phyloP scores from a whole-genome alignment of 2,329 filamentous ascomycete genomes.

The Cladosporium phlei region DNA sequence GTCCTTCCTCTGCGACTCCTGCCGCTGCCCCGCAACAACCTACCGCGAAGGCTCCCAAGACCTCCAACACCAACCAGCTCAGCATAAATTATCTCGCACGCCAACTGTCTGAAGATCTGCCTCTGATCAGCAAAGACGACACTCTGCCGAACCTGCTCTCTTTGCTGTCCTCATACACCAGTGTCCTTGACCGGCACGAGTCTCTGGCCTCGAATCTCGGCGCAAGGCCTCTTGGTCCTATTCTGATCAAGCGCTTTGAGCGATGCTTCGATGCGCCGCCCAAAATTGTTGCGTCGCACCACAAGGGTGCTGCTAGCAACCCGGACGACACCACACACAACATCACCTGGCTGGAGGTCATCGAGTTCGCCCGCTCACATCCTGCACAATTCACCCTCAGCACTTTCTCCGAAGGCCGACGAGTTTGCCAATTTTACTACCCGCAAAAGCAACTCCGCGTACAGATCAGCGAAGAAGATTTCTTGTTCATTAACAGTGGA shows the following conservation, averaged over 20 bases:
- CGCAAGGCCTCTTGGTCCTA: constrained; percentile 74
- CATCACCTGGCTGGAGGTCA: constrained; percentile 79
- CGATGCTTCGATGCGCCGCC: constrained; percentile 79
- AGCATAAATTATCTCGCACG: constrained; percentile 66
- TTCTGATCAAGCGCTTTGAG: constrained; percentile 80
- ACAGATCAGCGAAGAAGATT: constrained; percentile 85
- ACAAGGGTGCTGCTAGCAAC: constrained; percentile 38
- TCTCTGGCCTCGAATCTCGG: constrained; percentile 81
- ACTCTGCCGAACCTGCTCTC: constrained; percentile 68
- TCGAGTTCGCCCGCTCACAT: constrained; percentile 76
- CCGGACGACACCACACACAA: constrained; percentile 34
- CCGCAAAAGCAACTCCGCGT: constrained; percentile 70
- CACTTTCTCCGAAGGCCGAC: constrained; percentile 61
- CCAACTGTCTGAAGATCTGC: constrained; percentile 57
- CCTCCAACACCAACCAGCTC: constrained; percentile 49
- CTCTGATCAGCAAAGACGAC: constrained; percentile 60
- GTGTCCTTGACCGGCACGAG: constrained; percentile 77
- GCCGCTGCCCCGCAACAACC: constrained; percentile 22
- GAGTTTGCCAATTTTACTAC: constrained; percentile 70
- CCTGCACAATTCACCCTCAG: constrained; percentile 72
- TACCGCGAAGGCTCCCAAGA: constrained; percentile 51
- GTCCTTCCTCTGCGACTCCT: constrained; percentile 23
- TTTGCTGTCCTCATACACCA: constrained; percentile 76
- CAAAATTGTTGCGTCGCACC: constrained; percentile 57
- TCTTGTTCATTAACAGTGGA: constrained; percentile 74